Evolutionary conservation across 768 basidiomycete species (phyloP).

Genomic region (Naematelia aurantialba): DNA sequence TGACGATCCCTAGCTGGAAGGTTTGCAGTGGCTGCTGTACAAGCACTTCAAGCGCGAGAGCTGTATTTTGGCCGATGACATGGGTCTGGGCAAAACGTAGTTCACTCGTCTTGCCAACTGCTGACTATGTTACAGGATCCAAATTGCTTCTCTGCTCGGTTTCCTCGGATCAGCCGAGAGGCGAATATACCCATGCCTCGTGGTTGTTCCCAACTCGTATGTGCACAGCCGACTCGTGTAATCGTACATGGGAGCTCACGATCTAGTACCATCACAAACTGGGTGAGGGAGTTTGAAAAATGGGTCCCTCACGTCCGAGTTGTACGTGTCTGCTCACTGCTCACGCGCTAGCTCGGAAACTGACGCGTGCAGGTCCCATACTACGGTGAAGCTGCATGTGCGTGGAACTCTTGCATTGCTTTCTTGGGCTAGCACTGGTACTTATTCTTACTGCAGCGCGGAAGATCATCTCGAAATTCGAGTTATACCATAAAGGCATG

Average conservation of each 20-base stretch:
- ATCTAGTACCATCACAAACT: constrained; percentile 69
- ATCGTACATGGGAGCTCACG: neutral
- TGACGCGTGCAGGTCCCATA: constrained; percentile 54
- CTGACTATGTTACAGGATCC: constrained; percentile 72
- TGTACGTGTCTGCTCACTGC: constrained; percentile 47
- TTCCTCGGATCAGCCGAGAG: constrained; percentile 57
- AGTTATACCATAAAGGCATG: constrained; percentile 62
- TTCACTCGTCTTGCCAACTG: neutral
- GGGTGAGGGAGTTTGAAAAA: constrained; percentile 89
- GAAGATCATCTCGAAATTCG: constrained; percentile 74
- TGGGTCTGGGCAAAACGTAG: constrained; percentile 62
- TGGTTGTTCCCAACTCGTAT: constrained; percentile 87
- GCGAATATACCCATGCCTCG: constrained; percentile 70
- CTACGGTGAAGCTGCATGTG: constrained; percentile 70
- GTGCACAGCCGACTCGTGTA: constrained; percentile 10
- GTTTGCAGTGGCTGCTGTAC: constrained; percentile 50
- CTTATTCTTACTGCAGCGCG: constrained; percentile 53
- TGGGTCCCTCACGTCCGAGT: constrained; percentile 59
- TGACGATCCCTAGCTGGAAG: constrained; percentile 42
- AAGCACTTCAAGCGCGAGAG: constrained; percentile 47
- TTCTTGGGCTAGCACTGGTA: constrained; percentile 70
- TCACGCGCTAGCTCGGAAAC: neutral
- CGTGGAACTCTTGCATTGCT: constrained; percentile 42
- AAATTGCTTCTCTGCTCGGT: constrained; percentile 80
- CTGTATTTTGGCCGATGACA: constrained; percentile 79